These are phyloP conservation scores for Chondrostereum purpureum DNA, from an alignment of 1,284 basidiomycete genomes.

Conservation along the genomic window DNA sequence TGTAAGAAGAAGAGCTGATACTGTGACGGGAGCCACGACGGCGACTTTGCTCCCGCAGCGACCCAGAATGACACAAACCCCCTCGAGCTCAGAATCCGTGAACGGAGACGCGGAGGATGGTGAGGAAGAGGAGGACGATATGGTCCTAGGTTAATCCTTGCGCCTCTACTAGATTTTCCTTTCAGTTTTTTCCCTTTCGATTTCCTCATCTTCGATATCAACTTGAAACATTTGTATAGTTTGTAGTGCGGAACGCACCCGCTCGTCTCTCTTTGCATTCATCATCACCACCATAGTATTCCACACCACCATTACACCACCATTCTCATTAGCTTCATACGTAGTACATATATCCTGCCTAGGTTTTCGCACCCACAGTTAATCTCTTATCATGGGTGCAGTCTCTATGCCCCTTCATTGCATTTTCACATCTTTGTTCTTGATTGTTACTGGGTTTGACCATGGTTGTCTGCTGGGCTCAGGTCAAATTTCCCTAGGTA, in stretches of 20 bases:
- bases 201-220: too few relatives aligned
- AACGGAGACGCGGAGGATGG: not conserved
- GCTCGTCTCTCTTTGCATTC: not conserved
- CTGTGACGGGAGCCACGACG: not conserved
- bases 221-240: too few relatives aligned
- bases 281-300: not conserved
- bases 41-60: not conserved
- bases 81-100: not conserved
- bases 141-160: not conserved
- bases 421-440: too few relatives aligned
- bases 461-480: too few relatives aligned
- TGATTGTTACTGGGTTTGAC: too few relatives aligned
- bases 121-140: not conserved
- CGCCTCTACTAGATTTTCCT: not conserved
- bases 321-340: not conserved
- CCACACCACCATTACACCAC: not conserved
- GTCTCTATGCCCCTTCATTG: too few relatives aligned
- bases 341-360: not conserved
- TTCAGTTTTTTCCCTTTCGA: too few relatives aligned
- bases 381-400: too few relatives aligned
- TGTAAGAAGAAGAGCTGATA: not conserved
- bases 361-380: too few relatives aligned
- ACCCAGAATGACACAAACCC: not conserved
- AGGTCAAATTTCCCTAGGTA: too few relatives aligned
- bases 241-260: too few relatives aligned